Evolutionary conservation across 441 rosid species (phyloP), one percentile per base, ranked within the genome.

Genomic region (Theobroma grandiflorum): DNA sequence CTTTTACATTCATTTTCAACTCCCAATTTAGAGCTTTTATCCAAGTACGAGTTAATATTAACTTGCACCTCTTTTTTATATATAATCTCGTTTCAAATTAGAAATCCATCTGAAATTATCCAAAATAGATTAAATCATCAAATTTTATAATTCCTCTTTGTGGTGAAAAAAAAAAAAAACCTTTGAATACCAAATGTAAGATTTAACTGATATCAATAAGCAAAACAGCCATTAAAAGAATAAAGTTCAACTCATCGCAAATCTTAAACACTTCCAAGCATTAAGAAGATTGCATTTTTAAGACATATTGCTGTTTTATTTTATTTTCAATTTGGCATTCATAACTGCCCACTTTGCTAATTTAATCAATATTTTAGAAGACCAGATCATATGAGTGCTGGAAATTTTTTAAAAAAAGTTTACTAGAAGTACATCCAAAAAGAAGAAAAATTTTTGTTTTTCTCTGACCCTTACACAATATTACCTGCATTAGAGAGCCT

Each of bases 401-500:
- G 31, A 26, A 26, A 26, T 0, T 26, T 26, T 26, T 26, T 26
- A 26, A 26, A 26, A 26, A 26, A 26, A 26, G 31, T 26, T 26
- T 26, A 26, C 31, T 26, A 26, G 31, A 26, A 26, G 31, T 26
- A 26, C 1, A 1, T 26, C 31, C 31, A 26, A 26, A 26, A 26
- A 26, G 31, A 26, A 26, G 31, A 26, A 26, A 26, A 26, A 26
- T 26, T 26, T 26, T 26, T 26, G 1, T 1, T 26, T 26, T 26
- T 26, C 31, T 26, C 31, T 26, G 31, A 26, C 31, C 31, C 31
- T 26, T 1, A 8, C 49, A 45, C 6, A 6, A 79, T 55, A 3
- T 55, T 81, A 93, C 99, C 99, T 79, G 99, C 99, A 84, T 86
- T 91, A 65, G 98, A 93, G 61, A 96, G 96, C 82, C 91, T 91